Conservation (phyloP, 2,329 filamentous ascomycete species). For the Xylaria sp. region DNA sequence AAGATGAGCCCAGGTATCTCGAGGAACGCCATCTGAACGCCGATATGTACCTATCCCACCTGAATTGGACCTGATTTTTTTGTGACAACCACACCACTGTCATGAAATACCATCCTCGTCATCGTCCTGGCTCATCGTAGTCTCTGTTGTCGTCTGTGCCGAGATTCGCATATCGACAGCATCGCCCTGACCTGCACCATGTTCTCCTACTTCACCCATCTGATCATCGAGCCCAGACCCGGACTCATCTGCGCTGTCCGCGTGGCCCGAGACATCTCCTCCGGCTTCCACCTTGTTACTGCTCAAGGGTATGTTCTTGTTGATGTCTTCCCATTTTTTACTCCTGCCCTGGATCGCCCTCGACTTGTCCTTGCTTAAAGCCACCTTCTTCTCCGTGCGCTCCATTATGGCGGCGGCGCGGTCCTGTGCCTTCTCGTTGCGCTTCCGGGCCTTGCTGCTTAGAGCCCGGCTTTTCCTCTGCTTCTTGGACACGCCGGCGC, state of each 20-base stretch:
- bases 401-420: constrained; percentile 65
- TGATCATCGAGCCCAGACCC: constrained; percentile 30
- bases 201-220: constrained; percentile 31
- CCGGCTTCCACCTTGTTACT: constrained; percentile 15
- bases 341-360: constrained; percentile 54
- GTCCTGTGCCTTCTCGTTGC: constrained; percentile 63
- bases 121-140: constrained; percentile 19
- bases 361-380: constrained; percentile 59
- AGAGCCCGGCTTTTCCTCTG: constrained; percentile 62
- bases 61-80: constrained; percentile 4
- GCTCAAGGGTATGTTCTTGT: constrained; percentile 45
- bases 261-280: constrained; percentile 23
- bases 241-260: constrained; percentile 28
- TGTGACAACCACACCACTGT: background rate
- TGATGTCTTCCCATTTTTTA: constrained; percentile 65
- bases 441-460: constrained; percentile 60
- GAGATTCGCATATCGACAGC: background rate
- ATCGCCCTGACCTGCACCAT: background rate
- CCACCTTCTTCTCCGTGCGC: constrained; percentile 61
- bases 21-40: constrained; percentile 13
- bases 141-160: background rate
- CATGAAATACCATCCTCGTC: constrained; percentile 28
- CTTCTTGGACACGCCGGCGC: constrained; percentile 72
- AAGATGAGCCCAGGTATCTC: constrained; percentile 7
- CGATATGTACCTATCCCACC: constrained; percentile 3